phyloP scores from a whole-genome alignment of 441 rosid genomes.

The Populus tomentosa region DNA sequence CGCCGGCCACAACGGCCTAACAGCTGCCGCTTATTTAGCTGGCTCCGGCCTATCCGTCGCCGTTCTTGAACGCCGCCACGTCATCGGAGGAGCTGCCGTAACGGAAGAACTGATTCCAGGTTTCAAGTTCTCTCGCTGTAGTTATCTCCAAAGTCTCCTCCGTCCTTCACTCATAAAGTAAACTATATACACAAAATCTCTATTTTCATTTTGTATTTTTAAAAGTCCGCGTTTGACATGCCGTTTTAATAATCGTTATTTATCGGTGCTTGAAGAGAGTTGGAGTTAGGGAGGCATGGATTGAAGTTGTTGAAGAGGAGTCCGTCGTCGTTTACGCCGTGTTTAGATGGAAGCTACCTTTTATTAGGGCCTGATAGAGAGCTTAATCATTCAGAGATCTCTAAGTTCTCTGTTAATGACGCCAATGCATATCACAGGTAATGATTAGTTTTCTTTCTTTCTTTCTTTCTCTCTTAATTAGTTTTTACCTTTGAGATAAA shows the following conservation, averaged over 20 bases:
- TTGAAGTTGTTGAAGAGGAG: constrained; percentile 73
- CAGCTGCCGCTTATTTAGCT: constrained; percentile 87
- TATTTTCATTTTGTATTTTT: background rate
- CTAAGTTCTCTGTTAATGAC: constrained; percentile 74
- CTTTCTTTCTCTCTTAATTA: background rate
- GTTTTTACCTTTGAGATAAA: background rate
- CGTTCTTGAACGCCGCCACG: constrained; percentile 79
- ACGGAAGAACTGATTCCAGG: constrained; percentile 89
- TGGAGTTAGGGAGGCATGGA: constrained; percentile 74
- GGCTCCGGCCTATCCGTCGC: constrained; percentile 87
- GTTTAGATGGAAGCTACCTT: constrained; percentile 84
- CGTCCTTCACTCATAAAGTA: constrained; percentile 74
- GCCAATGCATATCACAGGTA: constrained; percentile 80
- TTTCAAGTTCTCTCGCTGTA: constrained; percentile 87
- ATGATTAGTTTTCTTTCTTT: background rate
- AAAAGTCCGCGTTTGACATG: background rate
- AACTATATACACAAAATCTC: background rate
- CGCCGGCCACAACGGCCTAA: constrained; percentile 84
- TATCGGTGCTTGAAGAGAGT: constrained; percentile 38
- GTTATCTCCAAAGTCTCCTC: constrained; percentile 87
- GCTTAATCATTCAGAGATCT: constrained; percentile 73
- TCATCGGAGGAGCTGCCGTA: constrained; percentile 89
- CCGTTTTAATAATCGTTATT: background rate
- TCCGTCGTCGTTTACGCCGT: constrained; percentile 95
- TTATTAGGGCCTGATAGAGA: constrained; percentile 59